Evolutionary conservation across 768 basidiomycete species (phyloP).

Genomic region (Phaeotremella fagi): DNA sequence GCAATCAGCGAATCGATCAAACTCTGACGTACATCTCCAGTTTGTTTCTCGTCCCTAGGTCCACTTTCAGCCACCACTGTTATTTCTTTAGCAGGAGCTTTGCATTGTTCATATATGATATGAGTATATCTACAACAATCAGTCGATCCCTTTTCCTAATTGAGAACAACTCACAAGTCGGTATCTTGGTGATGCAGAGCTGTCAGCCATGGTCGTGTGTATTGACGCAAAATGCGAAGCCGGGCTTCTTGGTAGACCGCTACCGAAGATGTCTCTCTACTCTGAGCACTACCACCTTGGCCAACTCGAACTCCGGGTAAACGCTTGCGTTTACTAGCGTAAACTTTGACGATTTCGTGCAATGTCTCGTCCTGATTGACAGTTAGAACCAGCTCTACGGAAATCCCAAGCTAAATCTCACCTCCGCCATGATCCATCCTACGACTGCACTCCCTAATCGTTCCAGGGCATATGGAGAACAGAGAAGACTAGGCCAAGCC

Average conservation of each 20-base stretch:
- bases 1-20: background rate
- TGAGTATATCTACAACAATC: constrained; percentile 15
- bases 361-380: constrained; percentile 57
- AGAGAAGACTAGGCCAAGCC: constrained; percentile 69
- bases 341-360: constrained; percentile 64
- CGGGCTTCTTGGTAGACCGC: constrained; percentile 66
- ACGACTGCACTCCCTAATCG: constrained; percentile 60
- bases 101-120: constrained; percentile 34
- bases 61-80: background rate
- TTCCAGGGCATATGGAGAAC: constrained; percentile 65
- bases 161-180: constrained; percentile 50
- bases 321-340: constrained; percentile 56
- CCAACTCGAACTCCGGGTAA: constrained; percentile 63
- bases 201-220: constrained; percentile 64
- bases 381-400: background rate
- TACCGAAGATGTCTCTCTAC: constrained; percentile 47
- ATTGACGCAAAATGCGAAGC: constrained; percentile 55
- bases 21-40: constrained; percentile 7
- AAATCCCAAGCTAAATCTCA: constrained; percentile 40
- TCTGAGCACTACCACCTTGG: background rate
- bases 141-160: background rate
- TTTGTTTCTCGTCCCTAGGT: background rate
- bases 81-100: constrained; percentile 8
- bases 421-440: constrained; percentile 71
- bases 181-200: constrained; percentile 64